Evolutionary conservation across 1,139 yeast genomes (phyloP), one percentile per base, ranked within the genome.

Genomic region (Saccharomycopsis hybrid): DNA sequence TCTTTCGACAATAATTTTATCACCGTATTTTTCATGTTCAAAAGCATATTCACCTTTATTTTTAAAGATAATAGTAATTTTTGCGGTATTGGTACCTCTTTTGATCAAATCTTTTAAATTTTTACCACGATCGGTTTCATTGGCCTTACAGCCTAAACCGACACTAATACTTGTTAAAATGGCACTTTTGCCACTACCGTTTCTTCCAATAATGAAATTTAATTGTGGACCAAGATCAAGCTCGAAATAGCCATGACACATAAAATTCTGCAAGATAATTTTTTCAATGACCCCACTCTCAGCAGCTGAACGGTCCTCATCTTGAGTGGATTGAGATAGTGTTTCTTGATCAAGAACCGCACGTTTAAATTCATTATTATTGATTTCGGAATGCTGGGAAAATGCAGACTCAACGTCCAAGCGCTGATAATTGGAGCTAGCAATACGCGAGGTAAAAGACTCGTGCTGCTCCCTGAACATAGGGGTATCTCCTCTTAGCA

Each of bases 161-260:
- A 89, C 84, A 2, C 94, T 81, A 4, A 94, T 80, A 1, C 96
- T 97, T 0, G 97, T 90, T 55, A 94, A 69, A 32, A 94, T 76
- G 1, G 98, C 96, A 65, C 94, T 82, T 62, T 94, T 94, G 33
- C 99, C 99, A 35, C 95, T 83, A 2, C 99, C 99, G 61, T 94
- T 94, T 56, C 86, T 77, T 9, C 99, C 99, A 37, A 89, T 86
- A 52, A 94, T 87, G 61, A 94, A 88, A 65, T 92, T 94, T 56
- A 92, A 74, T 52, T 84, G 79, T 0, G 95, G 95, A 0, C 96
- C 96, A 41, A 94, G 72, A 1, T 76, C 77, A 18, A 92, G 67
- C 51, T 80, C 82, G 60, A 94, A 85, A 49, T 85, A 79, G 45
- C 80, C 83, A 61, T 92, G 98, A 57, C 89, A 78, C 97, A 85